Percentiles rank a stretch among this genome's conserved stretches.
phyloP scores from a whole-genome alignment of 2,329 filamentous ascomycete species.

The Chaetomiaceae sp. region DNA sequence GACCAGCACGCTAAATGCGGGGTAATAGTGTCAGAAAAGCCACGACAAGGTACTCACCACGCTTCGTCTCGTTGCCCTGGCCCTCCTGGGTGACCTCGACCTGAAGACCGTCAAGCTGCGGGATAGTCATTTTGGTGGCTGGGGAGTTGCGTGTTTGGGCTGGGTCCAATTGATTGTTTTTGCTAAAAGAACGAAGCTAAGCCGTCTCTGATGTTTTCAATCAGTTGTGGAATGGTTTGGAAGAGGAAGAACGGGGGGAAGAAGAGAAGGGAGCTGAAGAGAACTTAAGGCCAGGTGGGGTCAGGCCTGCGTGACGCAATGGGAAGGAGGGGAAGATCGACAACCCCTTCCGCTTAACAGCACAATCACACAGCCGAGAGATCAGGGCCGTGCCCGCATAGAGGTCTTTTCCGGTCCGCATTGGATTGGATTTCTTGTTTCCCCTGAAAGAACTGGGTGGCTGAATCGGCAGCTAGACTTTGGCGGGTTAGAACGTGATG shows the following conservation, averaged over 20 bases:
- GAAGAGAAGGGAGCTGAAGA: slow-evolving; percentile 5
- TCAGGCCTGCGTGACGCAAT: slow-evolving; percentile 17
- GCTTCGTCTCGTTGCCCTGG: slow-evolving; percentile 22
- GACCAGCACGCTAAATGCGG: slow-evolving; percentile 5
- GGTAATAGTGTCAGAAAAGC: slow-evolving; percentile 3
- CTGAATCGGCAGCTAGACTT: too few species aligned
- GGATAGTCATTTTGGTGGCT: slow-evolving; percentile 24
- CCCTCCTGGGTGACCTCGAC: slow-evolving; percentile 23
- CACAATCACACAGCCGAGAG: too few species aligned
- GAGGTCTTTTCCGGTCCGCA: too few species aligned
- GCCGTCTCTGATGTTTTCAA: too few species aligned
- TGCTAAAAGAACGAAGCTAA: not conserved
- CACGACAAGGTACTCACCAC: too few species aligned
- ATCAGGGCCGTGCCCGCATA: too few species aligned
- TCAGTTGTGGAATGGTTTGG: not conserved
- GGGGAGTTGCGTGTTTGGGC: not conserved
- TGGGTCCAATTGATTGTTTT: slow-evolving; percentile 13
- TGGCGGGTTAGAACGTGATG: too few species aligned
- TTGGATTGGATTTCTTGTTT: too few species aligned
- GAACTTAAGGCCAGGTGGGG: slow-evolving; percentile 13
- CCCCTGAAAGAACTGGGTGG: too few species aligned
- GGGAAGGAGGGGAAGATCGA: slow-evolving; percentile 6
- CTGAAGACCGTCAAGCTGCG: slow-evolving; percentile 22
- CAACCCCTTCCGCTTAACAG: not conserved
- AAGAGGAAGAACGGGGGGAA: slow-evolving; percentile 3